These are phyloP conservation scores for Trametes villosa DNA, from an alignment of 768 basidiomycete species.

Conservation along the genomic window DNA sequence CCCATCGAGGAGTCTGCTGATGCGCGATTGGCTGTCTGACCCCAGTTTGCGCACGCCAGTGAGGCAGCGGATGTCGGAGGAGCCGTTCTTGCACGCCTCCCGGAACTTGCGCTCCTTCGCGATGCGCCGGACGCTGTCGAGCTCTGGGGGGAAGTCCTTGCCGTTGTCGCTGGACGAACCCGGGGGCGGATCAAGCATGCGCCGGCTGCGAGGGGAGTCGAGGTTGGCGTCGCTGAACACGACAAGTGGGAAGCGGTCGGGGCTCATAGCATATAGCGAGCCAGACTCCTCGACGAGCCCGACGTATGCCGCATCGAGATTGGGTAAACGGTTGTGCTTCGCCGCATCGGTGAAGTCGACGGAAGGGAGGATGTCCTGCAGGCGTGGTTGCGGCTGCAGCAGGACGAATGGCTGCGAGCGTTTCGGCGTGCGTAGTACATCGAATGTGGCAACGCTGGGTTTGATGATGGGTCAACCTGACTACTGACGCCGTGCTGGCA, in stretches of 20 bases:
- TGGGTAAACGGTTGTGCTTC: conserved; percentile 48
- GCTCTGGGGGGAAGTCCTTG: conserved; percentile 42
- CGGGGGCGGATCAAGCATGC: conserved; percentile 41
- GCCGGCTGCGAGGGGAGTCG: conserved; percentile 4
- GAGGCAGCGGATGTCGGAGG: conserved; percentile 58
- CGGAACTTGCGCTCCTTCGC: conserved; percentile 46
- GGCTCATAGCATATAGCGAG: conserved; percentile 86
- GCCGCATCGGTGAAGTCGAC: conserved; percentile 38
- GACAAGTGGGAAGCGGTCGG: conserved; percentile 80
- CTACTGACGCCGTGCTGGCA: neutral
- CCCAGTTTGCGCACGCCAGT: conserved; percentile 68
- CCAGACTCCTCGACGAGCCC: conserved; percentile 74
- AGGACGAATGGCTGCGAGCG: conserved; percentile 75
- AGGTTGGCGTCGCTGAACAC: conserved; percentile 59
- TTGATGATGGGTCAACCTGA: conserved; percentile 4
- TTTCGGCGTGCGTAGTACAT: conserved; percentile 57
- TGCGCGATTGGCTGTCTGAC: conserved; percentile 43
- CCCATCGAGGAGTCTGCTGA: conserved; percentile 63
- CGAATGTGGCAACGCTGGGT: conserved; percentile 79
- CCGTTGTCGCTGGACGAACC: conserved; percentile 23
- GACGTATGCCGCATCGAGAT: conserved; percentile 75
- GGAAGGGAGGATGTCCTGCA: conserved; percentile 70
- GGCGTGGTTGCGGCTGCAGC: conserved; percentile 80
- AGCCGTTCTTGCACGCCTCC: conserved; percentile 43
- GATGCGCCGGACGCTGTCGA: conserved; percentile 47